Conservation (phyloP, 2,329 filamentous ascomycete genomes). For the Phyllosticta citrichinensis region DNA sequence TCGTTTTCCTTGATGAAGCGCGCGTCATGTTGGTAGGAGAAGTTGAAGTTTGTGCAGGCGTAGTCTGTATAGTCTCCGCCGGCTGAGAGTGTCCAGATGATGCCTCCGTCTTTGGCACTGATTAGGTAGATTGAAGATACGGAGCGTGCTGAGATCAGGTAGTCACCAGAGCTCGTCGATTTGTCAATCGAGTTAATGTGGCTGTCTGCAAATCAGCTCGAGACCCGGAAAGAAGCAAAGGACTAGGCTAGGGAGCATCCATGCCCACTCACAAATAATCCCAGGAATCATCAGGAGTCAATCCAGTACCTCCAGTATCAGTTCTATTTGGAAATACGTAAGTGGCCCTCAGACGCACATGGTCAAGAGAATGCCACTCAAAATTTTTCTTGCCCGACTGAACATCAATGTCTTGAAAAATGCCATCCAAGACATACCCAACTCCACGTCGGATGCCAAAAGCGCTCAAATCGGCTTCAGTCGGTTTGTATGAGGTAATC, state of each 20-base stretch:
- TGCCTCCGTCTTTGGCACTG: slow-evolving; percentile 35
- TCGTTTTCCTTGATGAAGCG: slow-evolving; percentile 36
- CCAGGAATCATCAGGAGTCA: slow-evolving; percentile 35
- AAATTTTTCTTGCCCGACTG: slow-evolving; percentile 46
- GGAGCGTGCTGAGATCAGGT: slow-evolving; percentile 44
- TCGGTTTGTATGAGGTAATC: slow-evolving; percentile 28
- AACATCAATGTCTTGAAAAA: slow-evolving; percentile 46
- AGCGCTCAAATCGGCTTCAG: slow-evolving; percentile 36
- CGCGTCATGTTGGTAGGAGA: slow-evolving; percentile 45
- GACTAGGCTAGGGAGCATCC: background rate
- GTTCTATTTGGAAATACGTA: slow-evolving; percentile 35
- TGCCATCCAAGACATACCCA: slow-evolving; percentile 42
- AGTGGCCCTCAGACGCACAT: slow-evolving; percentile 41
- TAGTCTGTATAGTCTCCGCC: slow-evolving; percentile 6
- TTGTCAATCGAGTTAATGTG: slow-evolving; percentile 50
- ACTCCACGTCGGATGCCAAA: slow-evolving; percentile 32
- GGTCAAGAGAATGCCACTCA: slow-evolving; percentile 48
- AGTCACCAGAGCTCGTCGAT: slow-evolving; percentile 37
- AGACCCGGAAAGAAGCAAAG: background rate
- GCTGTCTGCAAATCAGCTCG: slow-evolving; percentile 9
- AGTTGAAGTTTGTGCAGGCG: slow-evolving; percentile 33
- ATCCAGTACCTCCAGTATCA: slow-evolving; percentile 35
- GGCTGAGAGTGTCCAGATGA: slow-evolving; percentile 41
- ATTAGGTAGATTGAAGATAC: slow-evolving; percentile 39
- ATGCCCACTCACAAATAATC: slow-evolving; percentile 35